Evolutionary conservation across 768 basidiomycete genomes (phyloP).

Genomic region (Panellus pusillus): DNA sequence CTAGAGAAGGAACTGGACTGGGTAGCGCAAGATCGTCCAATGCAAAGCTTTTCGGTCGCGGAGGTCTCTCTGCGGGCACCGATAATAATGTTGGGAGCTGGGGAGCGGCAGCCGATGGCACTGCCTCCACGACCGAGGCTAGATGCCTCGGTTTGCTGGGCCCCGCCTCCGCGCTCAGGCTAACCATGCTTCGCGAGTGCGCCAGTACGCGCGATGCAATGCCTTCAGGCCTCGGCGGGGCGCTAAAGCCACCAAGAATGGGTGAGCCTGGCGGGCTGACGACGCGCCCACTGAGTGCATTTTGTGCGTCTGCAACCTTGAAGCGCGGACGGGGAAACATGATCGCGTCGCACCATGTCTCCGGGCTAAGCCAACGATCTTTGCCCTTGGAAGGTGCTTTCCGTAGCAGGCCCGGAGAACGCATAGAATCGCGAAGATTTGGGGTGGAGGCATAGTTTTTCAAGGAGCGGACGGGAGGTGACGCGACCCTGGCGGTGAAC

Average conservation of each 20-base stretch:
- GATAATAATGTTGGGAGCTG: constrained; percentile 13
- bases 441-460: constrained; percentile 68
- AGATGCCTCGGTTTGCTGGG: constrained; percentile 6
- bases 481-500: constrained; percentile 19
- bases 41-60: constrained; percentile 60
- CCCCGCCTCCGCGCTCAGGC: constrained; percentile 16
- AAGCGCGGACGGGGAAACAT: constrained; percentile 76
- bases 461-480: constrained; percentile 29
- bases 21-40: constrained; percentile 59
- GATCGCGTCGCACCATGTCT: constrained; percentile 82
- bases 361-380: constrained; percentile 70
- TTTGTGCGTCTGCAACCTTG: constrained; percentile 40
- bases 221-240: constrained; percentile 25
- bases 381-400: constrained; percentile 39
- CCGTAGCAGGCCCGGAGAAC: constrained; percentile 11
- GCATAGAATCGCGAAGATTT: constrained; percentile 43
- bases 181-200: constrained; percentile 39
- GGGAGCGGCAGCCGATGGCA: background rate
- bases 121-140: background rate
- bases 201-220: constrained; percentile 48
- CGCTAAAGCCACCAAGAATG: constrained; percentile 24
- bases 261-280: constrained; percentile 55
- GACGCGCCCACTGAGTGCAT: constrained; percentile 29
- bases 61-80: constrained; percentile 23
- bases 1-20: constrained; percentile 60